phyloP scores from a whole-genome alignment of 2,329 filamentous ascomycete genomes.

The Diaporthe velutina region DNA sequence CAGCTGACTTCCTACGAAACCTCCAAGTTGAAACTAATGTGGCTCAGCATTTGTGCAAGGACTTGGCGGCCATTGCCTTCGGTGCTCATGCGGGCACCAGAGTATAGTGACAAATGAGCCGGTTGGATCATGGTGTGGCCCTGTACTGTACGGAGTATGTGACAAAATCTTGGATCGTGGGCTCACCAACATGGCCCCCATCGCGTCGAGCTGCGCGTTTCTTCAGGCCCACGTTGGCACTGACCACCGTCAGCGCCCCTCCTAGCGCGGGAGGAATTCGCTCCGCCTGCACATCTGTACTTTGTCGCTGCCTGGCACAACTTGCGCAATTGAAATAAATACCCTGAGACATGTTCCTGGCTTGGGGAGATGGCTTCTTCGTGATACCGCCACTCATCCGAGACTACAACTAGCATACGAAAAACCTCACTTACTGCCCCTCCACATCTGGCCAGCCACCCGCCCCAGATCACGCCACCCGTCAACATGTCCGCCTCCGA shows the following conservation, averaged over 20 bases:
- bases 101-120: background rate
- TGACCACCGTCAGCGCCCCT: background rate
- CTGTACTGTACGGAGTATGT: background rate
- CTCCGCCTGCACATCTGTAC: background rate
- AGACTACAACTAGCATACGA: background rate
- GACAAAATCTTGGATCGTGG: background rate
- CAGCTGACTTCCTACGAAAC: no score
- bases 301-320: slow-evolving; percentile 1
- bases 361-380: background rate
- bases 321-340: background rate
- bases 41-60: background rate
- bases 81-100: background rate
- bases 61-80: background rate
- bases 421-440: background rate
- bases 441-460: background rate
- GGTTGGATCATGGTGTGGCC: background rate
- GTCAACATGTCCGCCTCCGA: background rate
- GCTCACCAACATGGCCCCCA: background rate
- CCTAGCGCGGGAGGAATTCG: background rate
- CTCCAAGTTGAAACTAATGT: background rate
- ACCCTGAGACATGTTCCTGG: no score
- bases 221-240: background rate
- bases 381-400: background rate
- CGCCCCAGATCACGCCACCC: background rate
- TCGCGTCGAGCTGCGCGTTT: background rate